Conservation (phyloP, 352 stramenopile species). For the Pythium grandisporangium region DNA sequence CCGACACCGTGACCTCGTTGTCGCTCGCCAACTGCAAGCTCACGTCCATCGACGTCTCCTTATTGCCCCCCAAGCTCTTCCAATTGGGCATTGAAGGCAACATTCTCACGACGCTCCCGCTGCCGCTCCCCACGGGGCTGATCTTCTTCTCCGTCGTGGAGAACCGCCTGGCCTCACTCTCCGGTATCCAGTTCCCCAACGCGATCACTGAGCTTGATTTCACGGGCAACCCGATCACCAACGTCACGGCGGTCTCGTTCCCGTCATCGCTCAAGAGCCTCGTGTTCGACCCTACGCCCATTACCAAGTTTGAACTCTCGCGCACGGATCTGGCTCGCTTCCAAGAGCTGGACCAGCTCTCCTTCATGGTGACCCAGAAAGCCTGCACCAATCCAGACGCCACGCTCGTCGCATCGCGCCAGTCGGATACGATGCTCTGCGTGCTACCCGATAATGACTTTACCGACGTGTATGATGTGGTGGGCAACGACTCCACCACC, state of each 20-base stretch:
- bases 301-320: conserved; percentile 9
- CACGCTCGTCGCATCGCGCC: no score
- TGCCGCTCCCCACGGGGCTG: background rate
- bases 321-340: conserved; percentile 8
- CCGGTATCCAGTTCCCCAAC: conserved; percentile 6
- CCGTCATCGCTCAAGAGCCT: conserved; percentile 13
- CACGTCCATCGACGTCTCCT: conserved; percentile 1
- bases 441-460: no score
- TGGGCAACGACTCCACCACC: no score
- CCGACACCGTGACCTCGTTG: conserved; percentile 21
- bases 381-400: conserved; percentile 1
- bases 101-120: background rate
- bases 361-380: conserved; percentile 1
- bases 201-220: background rate
- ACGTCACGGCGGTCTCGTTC: conserved; percentile 6
- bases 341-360: conserved; percentile 2
- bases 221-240: background rate
- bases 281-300: conserved; percentile 5
- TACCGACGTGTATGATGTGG: no score
- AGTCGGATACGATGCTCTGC: no score
- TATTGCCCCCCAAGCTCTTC: conserved; percentile 8
- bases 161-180: conserved; percentile 5
- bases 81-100: background rate
- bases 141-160: background rate
- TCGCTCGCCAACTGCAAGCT: conserved; percentile 18